A percentile compares a stretch with the other conserved stretches of the same genome.
phyloP scores from a whole-genome alignment of 2,329 filamentous ascomycete species.

The Teratosphaeria zuluensis region DNA sequence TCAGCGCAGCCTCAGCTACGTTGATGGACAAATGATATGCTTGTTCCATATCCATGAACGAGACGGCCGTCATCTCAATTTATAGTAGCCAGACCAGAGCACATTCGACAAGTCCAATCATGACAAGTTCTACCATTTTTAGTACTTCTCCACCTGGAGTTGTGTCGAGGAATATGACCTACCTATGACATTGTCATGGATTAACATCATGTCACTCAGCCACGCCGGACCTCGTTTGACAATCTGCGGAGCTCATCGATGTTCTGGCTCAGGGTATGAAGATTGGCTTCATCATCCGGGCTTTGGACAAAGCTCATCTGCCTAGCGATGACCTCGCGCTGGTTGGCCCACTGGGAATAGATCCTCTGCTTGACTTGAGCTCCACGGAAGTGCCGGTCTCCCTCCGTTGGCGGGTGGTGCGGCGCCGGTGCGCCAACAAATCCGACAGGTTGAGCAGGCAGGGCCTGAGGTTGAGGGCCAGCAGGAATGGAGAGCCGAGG shows the following conservation, averaged over 20 bases:
- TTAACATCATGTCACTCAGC: constrained; percentile 11
- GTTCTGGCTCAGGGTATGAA: constrained; percentile 16
- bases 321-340: constrained; percentile 14
- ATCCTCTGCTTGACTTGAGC: constrained; percentile 5
- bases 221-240: constrained; percentile 16
- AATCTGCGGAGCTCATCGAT: constrained; percentile 17
- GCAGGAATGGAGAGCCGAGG: background rate
- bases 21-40: no score
- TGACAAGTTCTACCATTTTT: background rate
- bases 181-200: constrained; percentile 1
- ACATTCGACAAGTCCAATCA: background rate
- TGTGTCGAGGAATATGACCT: background rate
- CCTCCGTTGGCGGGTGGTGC: background rate
- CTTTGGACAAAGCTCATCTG: constrained; percentile 16
- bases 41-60: no score
- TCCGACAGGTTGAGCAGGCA: background rate
- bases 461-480: background rate
- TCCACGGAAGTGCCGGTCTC: background rate
- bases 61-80: no score
- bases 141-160: background rate
- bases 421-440: background rate
- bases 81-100: no score
- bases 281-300: constrained; percentile 16
- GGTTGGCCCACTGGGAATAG: constrained; percentile 19
- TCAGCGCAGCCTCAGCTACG: no score